Evolutionary conservation across 2,329 filamentous ascomycete genomes (phyloP), one percentile per base, ranked within the genome.

Genomic region (Colletotrichum aenigma): DNA sequence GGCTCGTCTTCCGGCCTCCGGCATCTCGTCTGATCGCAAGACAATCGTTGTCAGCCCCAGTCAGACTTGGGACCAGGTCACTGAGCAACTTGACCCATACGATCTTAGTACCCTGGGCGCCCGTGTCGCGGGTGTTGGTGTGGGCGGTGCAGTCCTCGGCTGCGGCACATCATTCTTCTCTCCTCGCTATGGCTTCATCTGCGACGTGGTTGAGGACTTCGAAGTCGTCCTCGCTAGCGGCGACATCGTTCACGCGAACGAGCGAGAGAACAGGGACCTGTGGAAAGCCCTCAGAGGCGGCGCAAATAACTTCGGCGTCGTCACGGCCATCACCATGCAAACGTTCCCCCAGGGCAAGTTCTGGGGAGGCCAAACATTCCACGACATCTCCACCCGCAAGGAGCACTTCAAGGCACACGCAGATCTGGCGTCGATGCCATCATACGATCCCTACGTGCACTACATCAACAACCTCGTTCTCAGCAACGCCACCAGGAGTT

Each of bases 231-330:
- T 88, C 2, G 84, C 85, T 2, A 78, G 81, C 69, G 87, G 88
- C 6, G 61, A 75, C 0, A 82, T 88, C n/a, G 79, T 87, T 13
- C 83, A 84, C n/a, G 86, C 84, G 7, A 86, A 83, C 38, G 77
- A 74, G 0, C 64, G 77, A 0, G 69, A 81, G 6, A 81, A 88
- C 66, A 26, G 77, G 0, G 87, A 89, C 71, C 81, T 89, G 2
- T 89, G 81, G 78, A 83, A 81, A 62, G 87, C 87, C 2, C 81
- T 88, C 6, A 85, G 86, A 64, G 88, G 87, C 15, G 88, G 88
- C 13, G 81, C 82, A 6, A 85, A 83, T 77, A 89, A 88, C 77
- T 87, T 87, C 67, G 87, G 86, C 62, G 79, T 85, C 68, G 80
- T 83, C 2, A 81, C 85, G 0, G 24, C 68, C 2, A 67, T 75